Evolutionary conservation across 768 basidiomycete genomes (phyloP), one percentile per base, ranked within the genome.

Genomic region (Neoboletus magnificus): DNA sequence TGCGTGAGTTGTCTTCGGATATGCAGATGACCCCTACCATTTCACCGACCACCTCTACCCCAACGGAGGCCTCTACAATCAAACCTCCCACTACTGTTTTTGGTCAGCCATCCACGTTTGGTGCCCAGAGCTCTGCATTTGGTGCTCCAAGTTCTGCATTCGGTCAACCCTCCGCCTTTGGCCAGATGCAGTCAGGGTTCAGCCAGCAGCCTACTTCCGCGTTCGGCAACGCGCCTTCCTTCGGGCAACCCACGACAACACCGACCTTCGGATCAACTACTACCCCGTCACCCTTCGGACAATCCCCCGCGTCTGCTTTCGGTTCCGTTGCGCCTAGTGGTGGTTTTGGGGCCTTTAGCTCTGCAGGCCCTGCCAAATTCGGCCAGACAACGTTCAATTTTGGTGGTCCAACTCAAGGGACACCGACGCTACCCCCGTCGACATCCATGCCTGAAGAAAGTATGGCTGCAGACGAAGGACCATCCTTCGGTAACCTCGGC

Each of bases 291-390:
- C 9, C 22, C 23, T 71, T 70, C 37, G 64, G 56, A 13, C 66
- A 62, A 54, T 3, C 57, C 2, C 40, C 60, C 2, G 37, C 54
- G 10, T 32, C 68, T 22, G 16, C 60, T 20, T 72, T 73, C 11
- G 61, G 66, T 3, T 56, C 71, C 41, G 48, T 61, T 30, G 9
- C 48, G 3, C 55, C 65, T 10, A 40, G 62, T 29, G 46, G 45
- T 36, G 72, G 72, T 23, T 76, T 76, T 55, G 73, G 68, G 4
- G 65, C 67, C 9, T 71, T 71, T 40, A 64, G 66, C 6, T 71
- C 74, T 2, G 47, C 66, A 11, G 65, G 61, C 18, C 69, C 68
- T 6, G 58, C 63, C 5, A 63, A 72, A 35, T 77, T 77, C 43
- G 69, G 74, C 20, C 64, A 67, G 22, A 27, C 73, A 3, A 36